Conservation (phyloP, 1,284 basidiomycete genomes). For the Ceratobasidium sp. region DNA sequence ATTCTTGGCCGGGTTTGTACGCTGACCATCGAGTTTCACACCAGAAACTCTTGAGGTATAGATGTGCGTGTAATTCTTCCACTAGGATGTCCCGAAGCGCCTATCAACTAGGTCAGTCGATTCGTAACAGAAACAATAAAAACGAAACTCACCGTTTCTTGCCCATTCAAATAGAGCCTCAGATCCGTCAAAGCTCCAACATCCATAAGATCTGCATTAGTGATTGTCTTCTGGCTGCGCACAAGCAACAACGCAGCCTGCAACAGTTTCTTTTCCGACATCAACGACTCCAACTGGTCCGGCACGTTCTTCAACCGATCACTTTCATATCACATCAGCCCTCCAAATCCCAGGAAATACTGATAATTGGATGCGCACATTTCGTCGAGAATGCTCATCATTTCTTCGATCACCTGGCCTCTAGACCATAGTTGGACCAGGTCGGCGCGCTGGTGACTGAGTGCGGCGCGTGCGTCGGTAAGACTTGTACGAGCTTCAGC, state of each 20-base stretch:
- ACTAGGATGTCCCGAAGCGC: slow-evolving; percentile 90
- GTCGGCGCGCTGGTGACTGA: slow-evolving; percentile 83
- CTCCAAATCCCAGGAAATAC: slow-evolving; percentile 40
- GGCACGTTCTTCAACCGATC: slow-evolving; percentile 92
- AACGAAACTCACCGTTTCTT: slow-evolving; percentile 77
- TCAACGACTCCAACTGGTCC: slow-evolving; percentile 91
- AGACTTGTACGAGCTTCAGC: slow-evolving; percentile 75
- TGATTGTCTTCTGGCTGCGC: slow-evolving; percentile 89
- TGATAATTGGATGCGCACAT: slow-evolving; percentile 68
- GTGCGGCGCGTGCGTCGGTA: slow-evolving; percentile 80
- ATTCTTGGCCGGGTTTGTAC: slow-evolving; percentile 83
- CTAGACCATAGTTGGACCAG: slow-evolving; percentile 86
- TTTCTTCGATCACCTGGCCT: slow-evolving; percentile 86
- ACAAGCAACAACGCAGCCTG: slow-evolving; percentile 91
- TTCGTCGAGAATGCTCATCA: slow-evolving; percentile 88
- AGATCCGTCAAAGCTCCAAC: slow-evolving; percentile 94
- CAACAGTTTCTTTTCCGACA: slow-evolving; percentile 93
- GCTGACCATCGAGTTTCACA: slow-evolving; percentile 92
- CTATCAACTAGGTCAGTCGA: slow-evolving; percentile 56
- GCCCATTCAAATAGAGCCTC: slow-evolving; percentile 83
- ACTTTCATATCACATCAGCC: slow-evolving; percentile 58
- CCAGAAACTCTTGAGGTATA: slow-evolving; percentile 98
- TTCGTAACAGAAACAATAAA: not conserved
- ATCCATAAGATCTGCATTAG: slow-evolving; percentile 91
- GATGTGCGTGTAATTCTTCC: slow-evolving; percentile 95